These are phyloP conservation scores for Cystobasidium sp. DNA, from an alignment of 1,284 basidiomycete genomes.

Conservation along the genomic window DNA sequence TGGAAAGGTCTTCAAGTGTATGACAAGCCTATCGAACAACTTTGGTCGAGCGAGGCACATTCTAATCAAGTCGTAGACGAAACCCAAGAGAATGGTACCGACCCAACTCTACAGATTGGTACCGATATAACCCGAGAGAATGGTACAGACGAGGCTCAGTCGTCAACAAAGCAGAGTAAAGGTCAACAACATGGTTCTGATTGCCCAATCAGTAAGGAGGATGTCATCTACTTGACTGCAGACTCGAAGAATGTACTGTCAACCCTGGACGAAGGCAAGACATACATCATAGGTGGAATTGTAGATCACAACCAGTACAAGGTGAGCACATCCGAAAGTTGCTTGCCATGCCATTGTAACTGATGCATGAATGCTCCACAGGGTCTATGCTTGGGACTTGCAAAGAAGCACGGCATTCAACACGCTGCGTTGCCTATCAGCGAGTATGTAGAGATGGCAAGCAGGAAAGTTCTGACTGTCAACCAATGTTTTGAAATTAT, in stretches of 20 bases:
- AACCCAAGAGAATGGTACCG: not conserved
- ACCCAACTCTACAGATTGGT: not conserved
- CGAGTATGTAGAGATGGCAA: conserved; percentile 78
- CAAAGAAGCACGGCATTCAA: conserved; percentile 71
- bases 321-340: conserved; percentile 60
- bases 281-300: conserved; percentile 95
- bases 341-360: not conserved
- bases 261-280: conserved; percentile 78
- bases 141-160: not conserved
- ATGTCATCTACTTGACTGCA: conserved; percentile 89
- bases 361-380: conserved; percentile 55
- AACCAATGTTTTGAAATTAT: conserved; percentile 95
- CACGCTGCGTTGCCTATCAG: conserved; percentile 92
- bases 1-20: conserved; percentile 85
- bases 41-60: conserved; percentile 62
- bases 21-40: conserved; percentile 68
- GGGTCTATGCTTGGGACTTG: conserved; percentile 89
- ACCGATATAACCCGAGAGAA: not conserved
- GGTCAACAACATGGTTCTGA: not conserved
- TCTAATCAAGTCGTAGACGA: not conserved
- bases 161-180: not conserved
- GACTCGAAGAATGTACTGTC: conserved; percentile 85
- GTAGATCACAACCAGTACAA: conserved; percentile 97
- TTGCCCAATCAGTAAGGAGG: conserved; percentile 56
- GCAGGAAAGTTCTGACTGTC: conserved; percentile 94